A percentile compares a stretch with the other conserved stretches of the same genome.
These are phyloP conservation scores for Phialophora chinensis DNA, from an alignment of 2,329 filamentous ascomycete species.

Conservation along the genomic window DNA sequence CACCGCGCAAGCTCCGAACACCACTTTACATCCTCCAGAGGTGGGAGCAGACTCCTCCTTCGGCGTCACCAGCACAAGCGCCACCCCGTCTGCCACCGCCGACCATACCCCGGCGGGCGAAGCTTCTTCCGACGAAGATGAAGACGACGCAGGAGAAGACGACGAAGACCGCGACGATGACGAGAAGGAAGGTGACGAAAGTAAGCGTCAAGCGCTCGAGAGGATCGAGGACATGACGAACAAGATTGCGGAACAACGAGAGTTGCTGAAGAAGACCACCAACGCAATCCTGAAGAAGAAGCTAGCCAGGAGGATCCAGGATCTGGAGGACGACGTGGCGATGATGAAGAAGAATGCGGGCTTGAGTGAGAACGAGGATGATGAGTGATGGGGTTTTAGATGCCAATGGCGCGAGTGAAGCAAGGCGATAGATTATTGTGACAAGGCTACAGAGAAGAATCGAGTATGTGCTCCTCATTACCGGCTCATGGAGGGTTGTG, in stretches of 20 bases:
- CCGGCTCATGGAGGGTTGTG: no score
- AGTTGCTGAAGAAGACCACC: slow-evolving; percentile 44
- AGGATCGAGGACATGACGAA: slow-evolving; percentile 52
- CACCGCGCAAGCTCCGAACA: slow-evolving; percentile 26
- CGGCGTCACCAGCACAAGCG: slow-evolving; percentile 36
- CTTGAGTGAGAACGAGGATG: slow-evolving; percentile 38
- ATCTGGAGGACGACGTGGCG: slow-evolving; percentile 36
- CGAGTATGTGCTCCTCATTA: no score
- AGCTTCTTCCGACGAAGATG: slow-evolving; percentile 42
- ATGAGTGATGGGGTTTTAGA: slow-evolving; percentile 20
- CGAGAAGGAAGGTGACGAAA: slow-evolving; percentile 46
- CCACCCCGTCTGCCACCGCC: slow-evolving; percentile 40
- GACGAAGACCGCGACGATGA: slow-evolving; percentile 53
- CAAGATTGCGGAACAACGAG: slow-evolving; percentile 53
- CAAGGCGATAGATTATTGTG: neutral
- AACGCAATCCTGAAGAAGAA: slow-evolving; percentile 46
- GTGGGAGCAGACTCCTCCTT: slow-evolving; percentile 40
- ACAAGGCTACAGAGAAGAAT: neutral
- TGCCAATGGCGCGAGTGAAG: neutral
- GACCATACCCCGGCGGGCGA: slow-evolving; percentile 38
- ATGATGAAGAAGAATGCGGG: slow-evolving; percentile 39
- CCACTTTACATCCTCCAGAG: slow-evolving; percentile 38
- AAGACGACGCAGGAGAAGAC: slow-evolving; percentile 44
- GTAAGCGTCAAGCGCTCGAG: slow-evolving; percentile 46
- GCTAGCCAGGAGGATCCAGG: slow-evolving; percentile 49